Evolutionary conservation across 331 rosid species (phyloP), one percentile per base, ranked within the genome.

Genomic region (Cydonia oblonga): DNA sequence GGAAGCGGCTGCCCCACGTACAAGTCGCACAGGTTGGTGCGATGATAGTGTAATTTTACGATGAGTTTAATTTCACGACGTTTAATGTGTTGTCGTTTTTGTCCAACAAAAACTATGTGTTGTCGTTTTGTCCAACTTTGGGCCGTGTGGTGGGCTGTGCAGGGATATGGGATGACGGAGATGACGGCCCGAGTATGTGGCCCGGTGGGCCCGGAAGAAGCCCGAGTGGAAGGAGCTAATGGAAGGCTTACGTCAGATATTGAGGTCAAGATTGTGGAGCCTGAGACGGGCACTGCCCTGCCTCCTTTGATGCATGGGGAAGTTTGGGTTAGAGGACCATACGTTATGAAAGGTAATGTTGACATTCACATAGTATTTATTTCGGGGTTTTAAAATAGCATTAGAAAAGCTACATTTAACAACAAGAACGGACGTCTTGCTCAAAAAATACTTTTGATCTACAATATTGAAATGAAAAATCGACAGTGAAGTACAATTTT

Each of bases 141-240:
- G 62, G 29, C 44, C 11, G 46, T 11, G 13, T 19, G 8, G 28
- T 23, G 62, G 30, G 62, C 62, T 32, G 29, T 61, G 73, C 14
- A 76, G 80, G 77, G 66, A 9, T 80, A 59, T 51, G 84, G 84
- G n/a, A 30, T 75, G 51, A 80, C 84, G 7, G 81, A 80, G 71
- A 70, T 81, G 52, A 25, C 80, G n/a, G 81, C 71, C 23, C 64
- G 77, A 46, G 81, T 66, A 23, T 74, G 64, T 59, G 77, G 33
- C 7, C 29, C 81, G 0, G 62, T 64, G 57, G 80, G 80, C 32
- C 46, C 59, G 22, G 42, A 80, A 25, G 84, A 75, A 42, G 58
- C 78, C 54, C 35, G 51, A 35, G 81, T 76, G 38, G 74, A 56
- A 58, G 84, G 80, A 28, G 74, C 84, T 0, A 60, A 57, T 0